Conservation (phyloP, 345 rosid species). For the Brassica nigra region DNA sequence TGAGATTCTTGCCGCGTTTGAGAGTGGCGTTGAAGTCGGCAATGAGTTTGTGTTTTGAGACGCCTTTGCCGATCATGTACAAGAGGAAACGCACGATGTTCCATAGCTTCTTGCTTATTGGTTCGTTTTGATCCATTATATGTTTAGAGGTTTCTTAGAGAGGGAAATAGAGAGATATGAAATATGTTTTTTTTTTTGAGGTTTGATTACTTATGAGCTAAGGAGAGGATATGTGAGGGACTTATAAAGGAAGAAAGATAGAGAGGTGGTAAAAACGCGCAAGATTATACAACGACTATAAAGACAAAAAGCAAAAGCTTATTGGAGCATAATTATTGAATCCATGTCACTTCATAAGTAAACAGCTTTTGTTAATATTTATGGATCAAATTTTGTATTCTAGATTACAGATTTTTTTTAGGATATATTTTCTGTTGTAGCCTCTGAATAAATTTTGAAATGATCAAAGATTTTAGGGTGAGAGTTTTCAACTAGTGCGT, state of each 20-base stretch:
- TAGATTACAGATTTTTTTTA: no score
- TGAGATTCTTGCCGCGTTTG: constrained; percentile 80
- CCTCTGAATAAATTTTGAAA: no score
- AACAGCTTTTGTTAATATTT: not conserved
- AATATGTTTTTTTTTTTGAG: constrained; percentile 3
- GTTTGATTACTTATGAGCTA: constrained; percentile 42
- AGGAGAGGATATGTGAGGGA: constrained; percentile 34
- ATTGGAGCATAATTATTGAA: constrained; percentile 27
- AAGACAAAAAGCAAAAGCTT: constrained; percentile 32
- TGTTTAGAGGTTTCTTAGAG: constrained; percentile 14
- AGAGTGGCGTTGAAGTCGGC: constrained; percentile 74
- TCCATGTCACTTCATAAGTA: constrained; percentile 23
- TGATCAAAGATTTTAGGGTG: no score
- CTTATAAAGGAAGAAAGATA: constrained; percentile 44
- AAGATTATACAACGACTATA: constrained; percentile 28
- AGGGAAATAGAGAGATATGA: constrained; percentile 22
- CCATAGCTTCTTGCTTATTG: constrained; percentile 64
- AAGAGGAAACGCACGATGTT: constrained; percentile 59
- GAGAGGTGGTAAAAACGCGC: constrained; percentile 33
- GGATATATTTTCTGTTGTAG: no score
- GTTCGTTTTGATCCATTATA: constrained; percentile 51
- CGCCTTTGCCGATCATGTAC: constrained; percentile 76
- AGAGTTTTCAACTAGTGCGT: no score
- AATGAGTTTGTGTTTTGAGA: constrained; percentile 61
- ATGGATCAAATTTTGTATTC: not conserved